Conservation (phyloP, 176 grass and related monocot species). For the Triticum monococcum region DNA sequence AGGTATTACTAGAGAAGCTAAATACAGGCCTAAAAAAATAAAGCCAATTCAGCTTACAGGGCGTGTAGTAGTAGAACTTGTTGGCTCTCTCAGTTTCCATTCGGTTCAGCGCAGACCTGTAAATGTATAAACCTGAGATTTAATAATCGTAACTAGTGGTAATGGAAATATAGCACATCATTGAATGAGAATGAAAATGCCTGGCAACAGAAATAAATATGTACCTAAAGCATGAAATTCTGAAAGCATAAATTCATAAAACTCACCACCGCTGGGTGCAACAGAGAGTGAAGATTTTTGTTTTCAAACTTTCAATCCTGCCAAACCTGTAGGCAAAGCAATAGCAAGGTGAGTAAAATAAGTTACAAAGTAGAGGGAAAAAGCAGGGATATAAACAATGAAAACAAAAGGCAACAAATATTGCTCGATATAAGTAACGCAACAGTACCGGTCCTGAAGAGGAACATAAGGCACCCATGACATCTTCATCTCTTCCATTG, state of each 20-base stretch:
- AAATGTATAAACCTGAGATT: not conserved
- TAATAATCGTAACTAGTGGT: not conserved
- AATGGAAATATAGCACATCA: slow-evolving; percentile 7
- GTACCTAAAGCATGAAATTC: slow-evolving; percentile 1
- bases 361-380: not conserved
- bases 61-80: slow-evolving; percentile 72
- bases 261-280: slow-evolving; percentile 70
- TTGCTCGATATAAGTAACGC: slow-evolving; percentile 21
- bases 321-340: slow-evolving; percentile 43
- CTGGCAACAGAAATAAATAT: not conserved
- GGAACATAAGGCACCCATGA: slow-evolving; percentile 90
- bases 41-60: slow-evolving; percentile 59
- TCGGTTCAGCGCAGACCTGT: slow-evolving; percentile 72
- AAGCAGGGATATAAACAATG: not conserved
- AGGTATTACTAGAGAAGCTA: slow-evolving; percentile 1
- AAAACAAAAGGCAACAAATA: slow-evolving; percentile 19
- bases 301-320: slow-evolving; percentile 41
- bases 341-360: slow-evolving; percentile 21
- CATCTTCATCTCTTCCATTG: slow-evolving; percentile 93
- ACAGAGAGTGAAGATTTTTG: too few species aligned
- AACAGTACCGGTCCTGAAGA: slow-evolving; percentile 60
- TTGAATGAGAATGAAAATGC: not conserved
- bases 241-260: not conserved
- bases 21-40: slow-evolving; percentile 1
- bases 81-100: slow-evolving; percentile 71